Base-by-base conservation (phyloP, 352 stramenopile genomes). In the Thalassiosira delicatula region DNA sequence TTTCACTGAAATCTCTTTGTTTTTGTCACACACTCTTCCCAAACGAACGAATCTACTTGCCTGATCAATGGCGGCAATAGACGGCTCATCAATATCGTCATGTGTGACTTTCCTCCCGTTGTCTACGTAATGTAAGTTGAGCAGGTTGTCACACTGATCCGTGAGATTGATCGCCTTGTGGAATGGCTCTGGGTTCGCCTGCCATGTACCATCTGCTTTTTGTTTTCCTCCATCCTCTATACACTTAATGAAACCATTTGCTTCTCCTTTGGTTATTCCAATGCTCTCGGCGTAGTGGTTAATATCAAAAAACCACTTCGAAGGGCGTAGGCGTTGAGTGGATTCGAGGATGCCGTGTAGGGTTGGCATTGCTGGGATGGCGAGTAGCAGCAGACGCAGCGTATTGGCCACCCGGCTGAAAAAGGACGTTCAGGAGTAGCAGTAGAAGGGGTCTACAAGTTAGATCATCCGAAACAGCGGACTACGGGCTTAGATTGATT, bases 231-330 rank as follows among this genome's bases (percentile, higher is more conserved):
- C 46, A 21, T 7, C 25, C 17, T 7, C 19, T 23, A 56, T 21
- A 21, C 46, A 56, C 17, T 21, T 56, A 21, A 56, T 56, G 46
- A 21, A 56, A 56, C 46, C 46, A 56, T 56, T 56, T 56, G 25
- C 46, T 21, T 56, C 14, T 21, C 25, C 46, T 7, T 7, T 21
- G 14, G 46, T 21, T 12, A 56, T 56, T 21, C 17, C 46, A 27
- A 56, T 3, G 19, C 7, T 21, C 7, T 7, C 46, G 3, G 46
- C 46, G 17, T 21, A 56, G 46, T 56, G 46, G 19, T 56, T 56
- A 21, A 56, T 21, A 21, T 56, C 46, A 12, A 12, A 56, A 21
- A 27, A 21, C 4, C 5, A 56, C 46, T 56, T 56, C 3, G 46
- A 56, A 21, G 46, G 46, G 5, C 19, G 5, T 3, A 56, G 46